phyloP scores from a whole-genome alignment of 2,329 filamentous ascomycete species.

The Phialemoniopsis sp. region DNA sequence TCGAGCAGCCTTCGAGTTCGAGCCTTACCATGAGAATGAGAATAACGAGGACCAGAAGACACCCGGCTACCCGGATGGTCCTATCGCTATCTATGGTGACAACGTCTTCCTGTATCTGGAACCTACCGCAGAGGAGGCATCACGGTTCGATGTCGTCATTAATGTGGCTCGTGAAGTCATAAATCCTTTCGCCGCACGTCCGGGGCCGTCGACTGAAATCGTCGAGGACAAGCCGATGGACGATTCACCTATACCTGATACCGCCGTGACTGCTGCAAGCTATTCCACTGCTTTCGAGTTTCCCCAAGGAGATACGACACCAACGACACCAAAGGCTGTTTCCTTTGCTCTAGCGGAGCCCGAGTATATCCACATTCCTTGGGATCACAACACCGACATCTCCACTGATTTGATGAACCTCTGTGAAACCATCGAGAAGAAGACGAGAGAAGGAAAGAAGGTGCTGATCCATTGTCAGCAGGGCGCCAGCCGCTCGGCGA shows the following conservation, averaged over 20 bases:
- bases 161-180: slow-evolving; percentile 80
- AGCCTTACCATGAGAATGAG: slow-evolving; percentile 61
- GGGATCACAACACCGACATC: slow-evolving; percentile 88
- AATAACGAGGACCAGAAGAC: slow-evolving; percentile 77
- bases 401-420: slow-evolving; percentile 70
- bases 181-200: slow-evolving; percentile 60
- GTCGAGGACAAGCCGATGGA: slow-evolving; percentile 21
- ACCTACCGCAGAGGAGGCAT: slow-evolving; percentile 72
- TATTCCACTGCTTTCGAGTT: slow-evolving; percentile 60
- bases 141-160: slow-evolving; percentile 76
- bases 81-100: slow-evolving; percentile 76
- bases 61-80: slow-evolving; percentile 77
- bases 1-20: slow-evolving; percentile 51
- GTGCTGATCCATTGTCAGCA: slow-evolving; percentile 84
- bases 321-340: slow-evolving; percentile 54
- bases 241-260: slow-evolving; percentile 49
- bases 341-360: slow-evolving; percentile 43
- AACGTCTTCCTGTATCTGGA: slow-evolving; percentile 77
- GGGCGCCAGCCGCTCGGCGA: slow-evolving; percentile 79
- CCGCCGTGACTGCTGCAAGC: slow-evolving; percentile 52
- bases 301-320: slow-evolving; percentile 39
- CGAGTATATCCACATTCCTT: slow-evolving; percentile 83
- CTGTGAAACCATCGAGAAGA: slow-evolving; percentile 71
- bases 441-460: slow-evolving; percentile 68
- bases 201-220: slow-evolving; percentile 16